A percentile compares a stretch with the other conserved stretches of the same genome.
These are phyloP conservation scores for Solanum megistacrolobum DNA, from an alignment of 257 asterid species.

Conservation along the genomic window DNA sequence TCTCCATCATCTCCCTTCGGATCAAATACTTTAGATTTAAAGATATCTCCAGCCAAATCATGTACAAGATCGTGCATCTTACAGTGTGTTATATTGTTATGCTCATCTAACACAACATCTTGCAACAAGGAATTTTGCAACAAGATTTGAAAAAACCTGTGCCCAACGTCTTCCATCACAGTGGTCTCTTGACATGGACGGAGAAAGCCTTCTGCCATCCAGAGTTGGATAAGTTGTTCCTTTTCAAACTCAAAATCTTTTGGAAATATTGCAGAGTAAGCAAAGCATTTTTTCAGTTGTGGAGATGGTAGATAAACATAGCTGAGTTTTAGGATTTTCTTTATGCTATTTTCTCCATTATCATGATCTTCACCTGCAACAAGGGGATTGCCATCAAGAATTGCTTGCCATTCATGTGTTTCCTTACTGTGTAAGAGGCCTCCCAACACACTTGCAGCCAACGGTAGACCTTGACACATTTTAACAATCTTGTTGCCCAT, in stretches of 20 bases:
- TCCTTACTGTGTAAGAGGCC: neutral
- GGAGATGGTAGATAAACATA: slow-evolving; percentile 9
- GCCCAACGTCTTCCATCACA: slow-evolving; percentile 14
- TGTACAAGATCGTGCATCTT: slow-evolving; percentile 35
- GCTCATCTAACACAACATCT: neutral
- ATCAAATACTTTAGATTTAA: neutral
- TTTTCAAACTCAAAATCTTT: slow-evolving; percentile 8
- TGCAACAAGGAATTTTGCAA: slow-evolving; percentile 10
- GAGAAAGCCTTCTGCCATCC: slow-evolving; percentile 23
- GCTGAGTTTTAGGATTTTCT: slow-evolving; percentile 12
- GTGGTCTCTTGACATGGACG: neutral
- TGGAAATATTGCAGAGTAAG: slow-evolving; percentile 12
- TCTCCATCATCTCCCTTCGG: neutral
- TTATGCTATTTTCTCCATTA: neutral
- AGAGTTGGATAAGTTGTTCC: slow-evolving; percentile 8
- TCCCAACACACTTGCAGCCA: slow-evolving; percentile 9
- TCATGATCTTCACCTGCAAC: neutral
- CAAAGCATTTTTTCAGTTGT: slow-evolving; percentile 9
- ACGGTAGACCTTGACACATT: slow-evolving; percentile 10
- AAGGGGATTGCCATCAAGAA: neutral
- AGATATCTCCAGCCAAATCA: slow-evolving; percentile 3
- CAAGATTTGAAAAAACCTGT: neutral
- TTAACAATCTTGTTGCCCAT: neutral
- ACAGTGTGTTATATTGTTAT: neutral
- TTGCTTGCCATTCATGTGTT: slow-evolving; percentile 7